Evolutionary conservation across 176 grass and related monocot species (phyloP).

Genomic region (Puya raimondii): DNA sequence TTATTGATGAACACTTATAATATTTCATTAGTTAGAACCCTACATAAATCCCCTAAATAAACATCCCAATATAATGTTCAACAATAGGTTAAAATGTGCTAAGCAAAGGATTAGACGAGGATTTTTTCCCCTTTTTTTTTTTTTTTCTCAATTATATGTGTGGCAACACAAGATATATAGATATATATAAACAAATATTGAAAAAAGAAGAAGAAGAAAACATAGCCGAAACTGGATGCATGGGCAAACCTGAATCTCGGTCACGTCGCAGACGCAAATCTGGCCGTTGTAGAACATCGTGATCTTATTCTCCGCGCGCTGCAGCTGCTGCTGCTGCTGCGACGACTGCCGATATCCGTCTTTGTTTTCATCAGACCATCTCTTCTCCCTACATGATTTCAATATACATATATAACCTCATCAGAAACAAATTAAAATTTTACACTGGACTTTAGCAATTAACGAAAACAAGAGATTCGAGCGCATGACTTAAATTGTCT

Average conservation of each 20-base stretch:
- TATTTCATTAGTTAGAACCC: too few relatives aligned
- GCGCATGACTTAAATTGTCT: too few relatives aligned
- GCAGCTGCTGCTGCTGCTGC: too few relatives aligned
- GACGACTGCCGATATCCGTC: not conserved
- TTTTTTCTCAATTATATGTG: too few relatives aligned
- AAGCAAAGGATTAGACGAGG: not conserved
- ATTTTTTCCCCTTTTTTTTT: not conserved
- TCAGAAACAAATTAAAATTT: not conserved
- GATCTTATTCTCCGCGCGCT: constrained; percentile 22
- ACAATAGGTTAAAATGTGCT: not conserved
- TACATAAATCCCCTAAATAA: too few relatives aligned
- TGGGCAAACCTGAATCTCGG: constrained; percentile 46
- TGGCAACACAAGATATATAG: too few relatives aligned
- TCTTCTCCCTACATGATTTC: not conserved
- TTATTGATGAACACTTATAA: too few relatives aligned
- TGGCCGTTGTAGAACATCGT: constrained; percentile 61
- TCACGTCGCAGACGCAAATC: constrained; percentile 51
- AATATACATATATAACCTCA: not conserved
- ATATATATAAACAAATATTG: not conserved
- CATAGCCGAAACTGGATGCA: not conserved
- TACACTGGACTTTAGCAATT: not conserved
- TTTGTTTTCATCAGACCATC: not conserved
- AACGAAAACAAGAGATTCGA: too few relatives aligned
- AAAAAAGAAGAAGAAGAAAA: not conserved
- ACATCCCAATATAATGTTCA: too few relatives aligned